Base-by-base conservation (phyloP, 495 filamentous ascomycete genomes). In the Daldinia vernicosa region DNA sequence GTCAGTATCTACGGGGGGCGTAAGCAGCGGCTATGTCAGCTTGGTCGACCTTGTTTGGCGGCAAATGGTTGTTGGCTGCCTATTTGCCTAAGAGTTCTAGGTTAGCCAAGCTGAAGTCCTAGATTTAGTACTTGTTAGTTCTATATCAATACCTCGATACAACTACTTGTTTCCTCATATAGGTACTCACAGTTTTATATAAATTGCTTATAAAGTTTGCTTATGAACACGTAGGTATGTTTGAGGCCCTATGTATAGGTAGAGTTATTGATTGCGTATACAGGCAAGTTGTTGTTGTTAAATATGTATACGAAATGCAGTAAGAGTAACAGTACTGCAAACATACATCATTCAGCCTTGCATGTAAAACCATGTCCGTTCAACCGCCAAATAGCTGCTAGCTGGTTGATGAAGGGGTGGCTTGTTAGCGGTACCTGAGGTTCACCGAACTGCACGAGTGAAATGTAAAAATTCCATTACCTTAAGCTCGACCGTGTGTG, bases 21-120 rank as follows among this genome's bases (percentile, higher is more conserved):
- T 63, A 43, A 26, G 40, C 57, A 57, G 40, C n/a, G 52, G 62
- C 39, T 57, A 50, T 63, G 60, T 28, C 27, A 28, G 62, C 39
- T 50, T 37, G 53, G 33, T 39, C 51, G 26, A 33, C 8, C n/a
- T 65, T n/a, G 17, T 8, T 17, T 63, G 51, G 51, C 17, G 51
- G 62, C 62, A n/a, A 27, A 37, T 37, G 28, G 37, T 15, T 22
- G 43, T 40, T 53, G 47, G 63, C 54, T 59, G 35, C 65, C 60
- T 53, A 11, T 74, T 63, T 37, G 39, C 32, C n/a, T 27, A 24
- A 6, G 26, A 56, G 54, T 57, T 32, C 30, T 33, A 1, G 5
- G 54, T 57, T 22, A 12, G 54, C 39, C 54, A 37, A 67, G 43
- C 43, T 47, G 4, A 47, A 47, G 43, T 47, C 43, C 43, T 47